Evolutionary conservation across 306 rosid genomes (phyloP), one percentile per base, ranked within the genome.

Genomic region (Hippophae rhamnoides): DNA sequence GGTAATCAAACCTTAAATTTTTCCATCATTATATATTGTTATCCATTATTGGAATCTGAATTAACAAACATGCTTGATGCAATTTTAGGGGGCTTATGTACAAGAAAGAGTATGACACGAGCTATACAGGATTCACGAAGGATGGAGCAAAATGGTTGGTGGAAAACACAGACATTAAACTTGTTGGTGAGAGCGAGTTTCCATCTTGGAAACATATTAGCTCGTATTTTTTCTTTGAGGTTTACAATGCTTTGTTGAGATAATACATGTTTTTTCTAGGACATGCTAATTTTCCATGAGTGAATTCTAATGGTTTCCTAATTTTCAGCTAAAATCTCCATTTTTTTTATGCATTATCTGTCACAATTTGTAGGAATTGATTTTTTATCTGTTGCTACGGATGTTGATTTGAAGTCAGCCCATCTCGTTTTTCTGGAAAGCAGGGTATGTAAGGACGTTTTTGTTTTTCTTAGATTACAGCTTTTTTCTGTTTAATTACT

Each of bases 131-230:
- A 68, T 86, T 86, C 66, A 77, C 63, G 26, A 70, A 23, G 71
- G 90, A 86, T 61, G 95, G 95, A 47, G 90, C 90, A 38, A 71
- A 73, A 46, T 86, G 95, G 95, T 77, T 86, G 14, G 86, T 76
- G 63, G 86, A 86, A 55, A 86, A 86, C 81, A 86, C 95, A 40
- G 89, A 81, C 67, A 73, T 86, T 68, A 84, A 87, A 75, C 92
- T 87, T 54, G 79, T 86, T 48, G 95, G 86, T 84, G 69, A 81
- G 60, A 45, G 8, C 14, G 11, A 11, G 27, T 41, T 31, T 31
- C 38, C 38, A 2, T 31, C 38, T 31, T 31, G 38, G 38, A 31
- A 31, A 31, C 38, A 31, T 31, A 31, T 31, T 31, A 31, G 38
- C 38, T 1, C 13, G 7, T 49, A 49, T 13, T 13, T 49, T 49